Percentiles rank a stretch among this genome's conserved stretches.
Conservation (phyloP, 2,329 filamentous ascomycete genomes). For the Colletotrichum orbiculare region DNA sequence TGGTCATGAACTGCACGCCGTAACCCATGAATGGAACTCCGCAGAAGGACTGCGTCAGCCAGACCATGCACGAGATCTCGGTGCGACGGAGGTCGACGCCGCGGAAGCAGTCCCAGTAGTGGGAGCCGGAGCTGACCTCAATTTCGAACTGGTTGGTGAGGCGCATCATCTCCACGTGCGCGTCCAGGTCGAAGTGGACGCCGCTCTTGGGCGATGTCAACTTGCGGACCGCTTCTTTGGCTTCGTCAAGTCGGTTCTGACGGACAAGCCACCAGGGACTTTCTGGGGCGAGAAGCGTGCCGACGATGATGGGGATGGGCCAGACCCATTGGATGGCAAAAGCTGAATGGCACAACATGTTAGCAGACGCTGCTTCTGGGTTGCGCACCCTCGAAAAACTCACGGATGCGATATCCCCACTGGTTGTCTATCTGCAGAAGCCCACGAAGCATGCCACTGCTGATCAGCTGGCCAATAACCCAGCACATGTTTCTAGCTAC, state of each 20-base stretch:
- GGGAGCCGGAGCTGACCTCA: conserved; percentile 39
- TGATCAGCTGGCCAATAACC: conserved; percentile 53
- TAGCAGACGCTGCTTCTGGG: not conserved
- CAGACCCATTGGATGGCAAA: conserved; percentile 45
- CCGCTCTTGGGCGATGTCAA: conserved; percentile 37
- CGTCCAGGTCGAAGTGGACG: conserved; percentile 38
- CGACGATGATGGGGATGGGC: conserved; percentile 37
- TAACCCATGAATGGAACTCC: conserved; percentile 39
- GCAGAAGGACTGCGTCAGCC: conserved; percentile 42
- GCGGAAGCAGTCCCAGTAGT: conserved; percentile 38
- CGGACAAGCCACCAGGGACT: conserved; percentile 43
- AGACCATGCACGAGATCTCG: conserved; percentile 43
- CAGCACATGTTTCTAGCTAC: conserved; percentile 51
- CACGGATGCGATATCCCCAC: conserved; percentile 58
- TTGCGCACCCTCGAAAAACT: not conserved
- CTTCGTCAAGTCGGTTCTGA: conserved; percentile 39
- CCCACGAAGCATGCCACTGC: conserved; percentile 48
- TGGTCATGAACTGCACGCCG: conserved; percentile 33
- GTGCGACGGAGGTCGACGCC: conserved; percentile 43
- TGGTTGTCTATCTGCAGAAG: conserved; percentile 42
- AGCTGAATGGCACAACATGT: conserved; percentile 35
- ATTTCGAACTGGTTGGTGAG: conserved; percentile 46
- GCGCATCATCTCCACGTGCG: conserved; percentile 41
- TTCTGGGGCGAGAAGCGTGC: conserved; percentile 40
- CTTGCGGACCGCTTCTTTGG: conserved; percentile 30